Evolutionary conservation across 108 stramenopile genomes (phyloP), one percentile per base, ranked within the genome.

Genomic region (Skeletonema potamos): DNA sequence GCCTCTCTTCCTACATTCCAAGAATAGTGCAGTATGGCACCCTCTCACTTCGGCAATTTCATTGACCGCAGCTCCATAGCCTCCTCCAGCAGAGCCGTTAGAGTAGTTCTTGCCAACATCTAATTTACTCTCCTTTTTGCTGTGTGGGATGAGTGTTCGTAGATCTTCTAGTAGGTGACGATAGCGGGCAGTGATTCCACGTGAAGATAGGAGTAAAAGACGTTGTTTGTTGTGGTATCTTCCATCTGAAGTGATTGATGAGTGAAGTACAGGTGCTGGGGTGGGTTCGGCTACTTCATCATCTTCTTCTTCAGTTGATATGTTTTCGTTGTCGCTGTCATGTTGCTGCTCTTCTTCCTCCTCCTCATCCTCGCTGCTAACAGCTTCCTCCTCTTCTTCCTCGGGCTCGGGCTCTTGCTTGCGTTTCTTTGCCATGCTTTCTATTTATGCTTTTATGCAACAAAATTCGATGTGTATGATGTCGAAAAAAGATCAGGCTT

Each of bases 81-180:
- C 91, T 20, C 79, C 75, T 29, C 81, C 76, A 12, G 5, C 41
- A 33, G 41, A 27, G 1, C 70, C 60, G 7, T 36, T 55, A 1
- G 58, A 30, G 51, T 62, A 65, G 51, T 74, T 66, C 54, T 74
- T 74, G 27, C 73, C 72, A 56, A 32, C 27, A 39, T 98, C 97
- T 36, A 96, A 77, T 69, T 97, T 97, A 67, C 88, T 86, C 73
- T 99, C 99, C 81, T 92, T 97, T 81, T 99, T 99, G 85, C 96
- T 89, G 77, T 99, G 99, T 0, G 99, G 99, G 36, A 98, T 72
- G 13, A 99, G 73, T 28, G 92, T 92, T 13, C 96, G 87, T 37
- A 99, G 78, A 81, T 99, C 99, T 74, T 97, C 98, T 43, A 99
- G 69, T 36, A 99, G 76, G 74, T 99, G 98, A 20, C 99, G 90